Base-by-base conservation (phyloP, 2,329 filamentous ascomycete species). In the Paecilomyces sp. region DNA sequence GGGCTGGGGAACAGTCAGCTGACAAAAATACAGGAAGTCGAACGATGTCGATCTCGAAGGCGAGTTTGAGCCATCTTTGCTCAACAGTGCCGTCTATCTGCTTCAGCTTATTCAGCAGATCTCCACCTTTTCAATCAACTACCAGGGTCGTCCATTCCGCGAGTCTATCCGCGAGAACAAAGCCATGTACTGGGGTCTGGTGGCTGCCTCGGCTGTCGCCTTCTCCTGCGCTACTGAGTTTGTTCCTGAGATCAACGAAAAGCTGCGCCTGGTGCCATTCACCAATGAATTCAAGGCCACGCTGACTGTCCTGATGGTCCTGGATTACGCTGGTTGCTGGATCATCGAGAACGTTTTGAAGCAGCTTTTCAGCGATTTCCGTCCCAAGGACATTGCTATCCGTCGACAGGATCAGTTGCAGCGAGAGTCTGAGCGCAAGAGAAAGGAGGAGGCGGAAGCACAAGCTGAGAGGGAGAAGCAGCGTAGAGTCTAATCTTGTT, bases 41-140 rank as follows among this genome's bases (percentile, higher is more conserved):
- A 76, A 79, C 51, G 82, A 90, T 55, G 82, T 97, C 59, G 93
- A 99, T 70, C 87, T 99, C 3, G 94, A 99, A 77, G 91, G 92
- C 67, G 93, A 97, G 66, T 99, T 99, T 72, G 80, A 88, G 65
- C 94, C 94, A 1, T 96, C 92, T 5, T 85, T 99, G 8, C 88
- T 99, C 73, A 99, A 99, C 82, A 94, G 89, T 55, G 94, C 94
- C 59, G 91, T 99, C 67, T 99, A 97, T 76, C 89, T 99, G 28
- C 85, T 99, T 50, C 94, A 97, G 72, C 87, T 99, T 57, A 97
- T 99, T 75, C 94, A 99, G 77, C 94, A 99, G 76, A 96, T 99
- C 72, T 97, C 92, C 25, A 99, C 94, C 2, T 99, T 99, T 70
- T 92, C 94, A 62, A 96, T 99, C 82, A 99, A 99, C 82, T 99